Percentiles rank a stretch among this genome's conserved stretches.
Evolutionary conservation across 2,329 filamentous ascomycete species (phyloP).

Genomic region (Exophiala alcalophila): DNA sequence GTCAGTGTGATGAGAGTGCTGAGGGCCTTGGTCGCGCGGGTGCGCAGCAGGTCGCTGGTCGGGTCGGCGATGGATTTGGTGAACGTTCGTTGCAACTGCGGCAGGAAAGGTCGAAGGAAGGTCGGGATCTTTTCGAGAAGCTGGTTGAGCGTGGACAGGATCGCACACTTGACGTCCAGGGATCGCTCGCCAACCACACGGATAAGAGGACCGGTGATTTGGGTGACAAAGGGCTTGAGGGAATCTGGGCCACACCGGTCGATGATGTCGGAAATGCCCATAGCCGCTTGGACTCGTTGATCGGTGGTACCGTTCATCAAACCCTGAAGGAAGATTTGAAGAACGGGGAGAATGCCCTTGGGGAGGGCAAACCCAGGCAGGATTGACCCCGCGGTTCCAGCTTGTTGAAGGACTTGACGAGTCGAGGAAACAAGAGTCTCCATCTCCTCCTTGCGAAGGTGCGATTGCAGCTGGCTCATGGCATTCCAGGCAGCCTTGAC

Average conservation of each 20-base stretch:
- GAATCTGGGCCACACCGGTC: conserved; percentile 85
- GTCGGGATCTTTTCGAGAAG: conserved; percentile 93
- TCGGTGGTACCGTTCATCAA: conserved; percentile 94
- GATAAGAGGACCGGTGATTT: conserved; percentile 95
- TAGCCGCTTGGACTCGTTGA: conserved; percentile 83
- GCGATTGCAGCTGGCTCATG: conserved; percentile 81
- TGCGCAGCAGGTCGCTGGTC: conserved; percentile 81
- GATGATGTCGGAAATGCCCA: conserved; percentile 93
- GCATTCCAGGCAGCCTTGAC: conserved; percentile 89
- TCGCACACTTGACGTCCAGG: conserved; percentile 88
- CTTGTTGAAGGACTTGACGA: conserved; percentile 77
- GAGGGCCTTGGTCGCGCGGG: conserved; percentile 85
- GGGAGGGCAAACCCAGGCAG: conserved; percentile 84
- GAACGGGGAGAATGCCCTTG: conserved; percentile 93
- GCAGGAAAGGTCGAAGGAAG: conserved; percentile 93
- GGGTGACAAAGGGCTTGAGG: conserved; percentile 90
- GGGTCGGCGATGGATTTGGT: conserved; percentile 92
- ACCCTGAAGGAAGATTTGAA: conserved; percentile 96
- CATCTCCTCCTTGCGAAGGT: conserved; percentile 95
- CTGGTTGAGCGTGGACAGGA: conserved; percentile 90
- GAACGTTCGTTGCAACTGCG: conserved; percentile 94
- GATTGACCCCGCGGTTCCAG: conserved; percentile 80
- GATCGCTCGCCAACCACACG: conserved; percentile 96
- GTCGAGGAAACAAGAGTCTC: conserved; percentile 85
- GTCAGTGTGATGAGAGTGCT: conserved; percentile 95